Percentiles rank a stretch among this genome's conserved stretches.
These are phyloP conservation scores for Pontederia crassipes DNA, from an alignment of 176 grass and related monocot species.

Conservation along the genomic window DNA sequence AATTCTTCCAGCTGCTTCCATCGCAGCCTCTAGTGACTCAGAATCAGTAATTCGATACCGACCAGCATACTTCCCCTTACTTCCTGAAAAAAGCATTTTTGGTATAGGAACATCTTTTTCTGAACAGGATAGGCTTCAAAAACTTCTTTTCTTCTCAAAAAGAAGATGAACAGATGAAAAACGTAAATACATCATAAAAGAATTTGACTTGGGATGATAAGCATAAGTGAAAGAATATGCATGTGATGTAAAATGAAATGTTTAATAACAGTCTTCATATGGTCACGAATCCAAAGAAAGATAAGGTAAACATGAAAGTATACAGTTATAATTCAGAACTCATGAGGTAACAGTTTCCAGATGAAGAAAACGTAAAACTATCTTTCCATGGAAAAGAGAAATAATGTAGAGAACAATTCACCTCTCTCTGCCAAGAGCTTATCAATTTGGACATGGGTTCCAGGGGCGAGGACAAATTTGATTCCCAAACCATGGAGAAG, in stretches of 20 bases:
- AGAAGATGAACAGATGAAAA: too few species aligned
- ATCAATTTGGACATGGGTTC: conserved; percentile 83
- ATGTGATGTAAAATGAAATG: too few species aligned
- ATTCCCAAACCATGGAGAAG: conserved; percentile 98
- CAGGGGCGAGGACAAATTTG: conserved; percentile 77
- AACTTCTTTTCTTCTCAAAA: too few species aligned
- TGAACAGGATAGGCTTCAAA: too few species aligned
- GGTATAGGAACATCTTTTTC: not conserved
- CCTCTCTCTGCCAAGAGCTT: conserved; percentile 74
- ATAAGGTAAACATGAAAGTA: not conserved
- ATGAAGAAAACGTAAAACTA: not conserved
- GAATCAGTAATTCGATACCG: conserved; percentile 74
- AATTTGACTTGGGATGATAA: too few species aligned
- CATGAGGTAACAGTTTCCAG: too few species aligned
- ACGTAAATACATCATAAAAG: too few species aligned
- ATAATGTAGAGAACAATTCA: not conserved
- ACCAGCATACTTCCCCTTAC: conserved; percentile 52
- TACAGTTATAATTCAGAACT: too few species aligned
- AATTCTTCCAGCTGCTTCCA: conserved; percentile 92
- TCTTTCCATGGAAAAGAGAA: not conserved
- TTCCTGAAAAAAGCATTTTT: conserved; percentile 34
- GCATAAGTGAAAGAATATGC: too few species aligned
- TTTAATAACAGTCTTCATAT: too few species aligned
- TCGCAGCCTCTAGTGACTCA: conserved; percentile 64
- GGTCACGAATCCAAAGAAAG: not conserved